Conservation (phyloP, 2,329 filamentous ascomycete species). For the Pseudogymnoascus sp. region DNA sequence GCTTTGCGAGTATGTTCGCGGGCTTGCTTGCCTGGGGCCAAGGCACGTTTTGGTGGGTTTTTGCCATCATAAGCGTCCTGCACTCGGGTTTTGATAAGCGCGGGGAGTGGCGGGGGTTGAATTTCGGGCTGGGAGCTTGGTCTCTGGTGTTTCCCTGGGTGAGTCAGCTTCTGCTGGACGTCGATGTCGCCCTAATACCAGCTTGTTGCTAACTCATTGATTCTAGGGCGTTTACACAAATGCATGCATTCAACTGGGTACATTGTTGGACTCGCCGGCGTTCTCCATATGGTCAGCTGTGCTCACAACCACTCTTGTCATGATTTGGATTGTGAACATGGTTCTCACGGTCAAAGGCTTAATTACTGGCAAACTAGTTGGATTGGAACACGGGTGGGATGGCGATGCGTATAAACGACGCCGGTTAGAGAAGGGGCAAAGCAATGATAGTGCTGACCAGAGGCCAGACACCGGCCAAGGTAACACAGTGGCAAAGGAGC, state of each 20-base stretch:
- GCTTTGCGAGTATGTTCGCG: constrained; percentile 30
- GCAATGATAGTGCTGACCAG: not conserved
- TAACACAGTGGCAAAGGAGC: not conserved
- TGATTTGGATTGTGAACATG: constrained; percentile 29
- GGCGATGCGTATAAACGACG: constrained; percentile 21
- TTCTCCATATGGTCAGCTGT: constrained; percentile 34
- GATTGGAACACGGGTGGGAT: constrained; percentile 26
- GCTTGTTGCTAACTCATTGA: not conserved
- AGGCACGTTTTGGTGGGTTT: constrained; percentile 36
- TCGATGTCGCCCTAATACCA: not conserved
- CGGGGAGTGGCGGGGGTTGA: constrained; percentile 18
- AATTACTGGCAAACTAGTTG: constrained; percentile 26
- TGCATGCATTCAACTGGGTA: constrained; percentile 32
- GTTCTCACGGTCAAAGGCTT: constrained; percentile 29
- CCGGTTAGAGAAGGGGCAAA: not conserved
- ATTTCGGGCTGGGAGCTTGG: constrained; percentile 30
- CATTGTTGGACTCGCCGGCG: constrained; percentile 32
- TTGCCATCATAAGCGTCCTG: constrained; percentile 31
- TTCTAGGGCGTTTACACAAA: constrained; percentile 34
- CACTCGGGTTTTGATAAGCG: constrained; percentile 23
- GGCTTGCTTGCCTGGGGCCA: constrained; percentile 35
- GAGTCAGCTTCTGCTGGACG: constrained; percentile 13
- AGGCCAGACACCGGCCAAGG: not conserved
- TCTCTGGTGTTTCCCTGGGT: constrained; percentile 35
- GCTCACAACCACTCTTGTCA: constrained; percentile 30